These are phyloP conservation scores for Rhodotorula paludigena DNA, from an alignment of 768 basidiomycete genomes.

Conservation along the genomic window DNA sequence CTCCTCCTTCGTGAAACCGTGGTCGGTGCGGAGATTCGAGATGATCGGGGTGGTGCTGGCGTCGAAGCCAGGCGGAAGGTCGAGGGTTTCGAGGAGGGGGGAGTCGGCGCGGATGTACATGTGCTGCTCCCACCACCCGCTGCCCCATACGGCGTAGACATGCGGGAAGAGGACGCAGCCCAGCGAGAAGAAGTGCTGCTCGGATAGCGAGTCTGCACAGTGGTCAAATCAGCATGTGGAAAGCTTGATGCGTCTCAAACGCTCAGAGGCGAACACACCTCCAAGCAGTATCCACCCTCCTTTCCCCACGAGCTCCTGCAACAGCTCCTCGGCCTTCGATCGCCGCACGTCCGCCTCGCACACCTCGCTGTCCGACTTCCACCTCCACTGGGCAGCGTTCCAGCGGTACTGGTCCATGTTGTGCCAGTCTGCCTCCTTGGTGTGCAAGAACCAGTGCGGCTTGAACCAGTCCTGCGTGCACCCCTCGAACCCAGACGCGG, in stretches of 20 bases:
- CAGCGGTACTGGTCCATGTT: not conserved
- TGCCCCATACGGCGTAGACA: not conserved
- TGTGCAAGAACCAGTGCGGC: slow-evolving; percentile 1
- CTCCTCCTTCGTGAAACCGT: slow-evolving; percentile 1
- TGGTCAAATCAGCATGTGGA: not conserved
- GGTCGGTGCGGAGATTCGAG: slow-evolving; percentile 6
- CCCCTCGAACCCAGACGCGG: not conserved
- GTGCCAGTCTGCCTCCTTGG: not conserved
- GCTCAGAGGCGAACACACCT: not conserved
- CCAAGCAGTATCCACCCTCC: slow-evolving; percentile 8
- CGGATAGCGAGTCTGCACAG: not conserved
- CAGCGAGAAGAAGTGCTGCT: slow-evolving; percentile 4
- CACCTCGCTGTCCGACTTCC: not conserved
- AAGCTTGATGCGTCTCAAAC: not conserved
- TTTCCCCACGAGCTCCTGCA: not conserved
- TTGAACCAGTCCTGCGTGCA: slow-evolving; percentile 4
- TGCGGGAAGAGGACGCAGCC: not conserved
- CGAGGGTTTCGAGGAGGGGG: not conserved
- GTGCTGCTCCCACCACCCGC: slow-evolving; percentile 8
- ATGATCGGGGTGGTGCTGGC: not conserved
- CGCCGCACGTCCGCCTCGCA: not conserved
- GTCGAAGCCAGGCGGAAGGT: not conserved
- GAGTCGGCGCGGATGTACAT: not conserved
- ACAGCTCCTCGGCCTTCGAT: not conserved
- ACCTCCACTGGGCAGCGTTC: not conserved